These are phyloP conservation scores for Botrytis squamosa DNA, from an alignment of 2,329 filamentous ascomycete species.

Conservation along the genomic window DNA sequence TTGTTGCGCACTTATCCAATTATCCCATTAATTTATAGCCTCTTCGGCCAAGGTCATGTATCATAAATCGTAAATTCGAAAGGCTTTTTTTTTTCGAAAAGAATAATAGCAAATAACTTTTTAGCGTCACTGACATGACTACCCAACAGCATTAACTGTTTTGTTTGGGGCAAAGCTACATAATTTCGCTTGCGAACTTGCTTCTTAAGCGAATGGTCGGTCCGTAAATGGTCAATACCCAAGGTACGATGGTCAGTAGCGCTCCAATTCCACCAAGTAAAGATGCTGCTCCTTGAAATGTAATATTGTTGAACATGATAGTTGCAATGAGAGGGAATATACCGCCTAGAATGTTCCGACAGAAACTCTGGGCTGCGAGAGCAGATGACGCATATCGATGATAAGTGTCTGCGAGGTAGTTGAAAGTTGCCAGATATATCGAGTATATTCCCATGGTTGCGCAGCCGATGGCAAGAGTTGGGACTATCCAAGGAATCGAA, in stretches of 20 bases:
- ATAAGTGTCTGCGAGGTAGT: constrained; percentile 88
- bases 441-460: constrained; percentile 84
- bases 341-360: constrained; percentile 79
- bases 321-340: constrained; percentile 75
- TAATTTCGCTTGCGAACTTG: constrained; percentile 59
- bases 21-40: neutral
- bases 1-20: neutral
- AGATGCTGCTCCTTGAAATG: constrained; percentile 68
- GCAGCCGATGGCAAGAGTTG: constrained; percentile 66
- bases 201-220: constrained; percentile 72
- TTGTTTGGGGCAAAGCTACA: constrained; percentile 20
- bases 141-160: neutral
- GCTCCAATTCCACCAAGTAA: constrained; percentile 69
- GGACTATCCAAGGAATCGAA: constrained; percentile 68
- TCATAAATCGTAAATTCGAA: neutral
- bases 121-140: no score
- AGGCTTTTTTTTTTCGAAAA: neutral
- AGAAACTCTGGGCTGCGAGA: constrained; percentile 81
- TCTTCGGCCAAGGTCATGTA: neutral
- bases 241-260: constrained; percentile 76
- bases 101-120: neutral
- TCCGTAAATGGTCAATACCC: constrained; percentile 79
- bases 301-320: constrained; percentile 70
- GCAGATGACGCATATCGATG: constrained; percentile 82
- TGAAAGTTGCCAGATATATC: constrained; percentile 86